Conservation (phyloP, 495 filamentous ascomycete genomes). For the Penicillium waksmanii region DNA sequence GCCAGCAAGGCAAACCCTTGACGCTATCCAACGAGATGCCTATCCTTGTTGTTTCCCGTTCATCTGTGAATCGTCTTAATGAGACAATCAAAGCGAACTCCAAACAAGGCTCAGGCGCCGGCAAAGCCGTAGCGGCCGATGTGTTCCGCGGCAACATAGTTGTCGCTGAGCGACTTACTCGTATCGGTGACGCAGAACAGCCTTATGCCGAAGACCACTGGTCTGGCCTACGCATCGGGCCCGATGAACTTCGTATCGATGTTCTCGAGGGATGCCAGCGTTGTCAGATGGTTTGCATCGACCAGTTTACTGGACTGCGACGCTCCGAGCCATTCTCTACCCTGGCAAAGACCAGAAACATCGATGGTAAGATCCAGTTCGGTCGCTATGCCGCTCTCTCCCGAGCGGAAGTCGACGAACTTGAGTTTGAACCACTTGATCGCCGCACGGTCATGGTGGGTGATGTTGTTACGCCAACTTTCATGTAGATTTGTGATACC, state of each 20-base stretch:
- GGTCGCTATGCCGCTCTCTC: slow-evolving; percentile 69
- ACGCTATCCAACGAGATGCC: slow-evolving; percentile 90
- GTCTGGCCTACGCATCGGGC: slow-evolving; percentile 43
- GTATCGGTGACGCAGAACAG: slow-evolving; percentile 43
- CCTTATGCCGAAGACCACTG: slow-evolving; percentile 61
- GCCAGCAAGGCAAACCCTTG: slow-evolving; percentile 56
- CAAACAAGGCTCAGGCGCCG: slow-evolving; percentile 30
- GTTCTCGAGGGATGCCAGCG: slow-evolving; percentile 81
- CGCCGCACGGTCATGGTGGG: slow-evolving; percentile 46
- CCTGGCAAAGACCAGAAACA: slow-evolving; percentile 79
- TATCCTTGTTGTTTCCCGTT: slow-evolving; percentile 79
- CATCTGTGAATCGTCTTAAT: slow-evolving; percentile 80
- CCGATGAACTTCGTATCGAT: slow-evolving; percentile 53
- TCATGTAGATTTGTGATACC: slow-evolving; percentile 20
- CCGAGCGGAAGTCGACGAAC: slow-evolving; percentile 16
- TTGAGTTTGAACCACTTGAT: slow-evolving; percentile 22
- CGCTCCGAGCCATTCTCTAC: slow-evolving; percentile 87
- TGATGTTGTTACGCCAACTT: slow-evolving; percentile 42
- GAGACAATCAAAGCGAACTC: slow-evolving; percentile 59
- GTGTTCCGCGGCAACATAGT: slow-evolving; percentile 87
- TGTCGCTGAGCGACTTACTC: slow-evolving; percentile 56
- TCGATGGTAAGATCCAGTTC: slow-evolving; percentile 83
- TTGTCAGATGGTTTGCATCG: slow-evolving; percentile 95
- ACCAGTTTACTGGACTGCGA: slow-evolving; percentile 78
- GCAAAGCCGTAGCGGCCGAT: slow-evolving; percentile 64